These are phyloP conservation scores for Claviceps sp. DNA, from an alignment of 2,329 filamentous ascomycete species.

Conservation along the genomic window DNA sequence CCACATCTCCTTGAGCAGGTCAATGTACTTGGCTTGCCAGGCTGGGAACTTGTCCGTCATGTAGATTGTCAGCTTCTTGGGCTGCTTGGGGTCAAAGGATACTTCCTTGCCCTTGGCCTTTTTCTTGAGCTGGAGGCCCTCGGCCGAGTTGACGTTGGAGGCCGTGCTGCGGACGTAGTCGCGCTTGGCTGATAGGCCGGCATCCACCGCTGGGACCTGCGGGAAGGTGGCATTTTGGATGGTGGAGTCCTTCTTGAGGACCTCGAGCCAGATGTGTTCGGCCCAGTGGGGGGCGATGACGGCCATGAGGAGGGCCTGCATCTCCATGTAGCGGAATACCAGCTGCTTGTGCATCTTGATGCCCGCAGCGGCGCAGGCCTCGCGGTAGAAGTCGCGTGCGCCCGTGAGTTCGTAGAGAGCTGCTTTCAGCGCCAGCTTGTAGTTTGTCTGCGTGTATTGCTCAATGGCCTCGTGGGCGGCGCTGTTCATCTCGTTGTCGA, in stretches of 20 bases:
- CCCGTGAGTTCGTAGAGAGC: constrained; percentile 84
- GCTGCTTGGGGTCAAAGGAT: constrained; percentile 77
- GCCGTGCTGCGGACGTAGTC: constrained; percentile 69
- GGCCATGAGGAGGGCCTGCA: constrained; percentile 70
- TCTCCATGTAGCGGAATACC: constrained; percentile 66
- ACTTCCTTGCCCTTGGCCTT: constrained; percentile 83
- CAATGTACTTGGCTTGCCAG: constrained; percentile 88
- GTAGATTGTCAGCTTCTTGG: constrained; percentile 84
- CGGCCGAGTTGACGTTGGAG: constrained; percentile 67
- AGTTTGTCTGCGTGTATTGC: constrained; percentile 69
- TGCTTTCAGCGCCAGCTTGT: constrained; percentile 68
- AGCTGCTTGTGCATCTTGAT: constrained; percentile 80
- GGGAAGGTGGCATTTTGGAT: constrained; percentile 58
- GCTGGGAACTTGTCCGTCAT: constrained; percentile 65
- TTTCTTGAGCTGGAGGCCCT: constrained; percentile 73
- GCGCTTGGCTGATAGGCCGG: constrained; percentile 60
- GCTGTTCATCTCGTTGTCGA: constrained; percentile 84
- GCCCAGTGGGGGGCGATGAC: constrained; percentile 88
- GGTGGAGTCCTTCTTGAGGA: constrained; percentile 62
- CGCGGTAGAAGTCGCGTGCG: constrained; percentile 82
- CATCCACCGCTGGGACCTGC: constrained; percentile 48
- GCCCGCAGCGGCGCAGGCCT: constrained; percentile 61
- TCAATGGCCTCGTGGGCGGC: constrained; percentile 65
- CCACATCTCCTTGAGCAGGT: constrained; percentile 61
- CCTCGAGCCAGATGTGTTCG: constrained; percentile 87